These are phyloP conservation scores for Pisolithus microcarpus DNA, from an alignment of 768 basidiomycete genomes.

Conservation along the genomic window DNA sequence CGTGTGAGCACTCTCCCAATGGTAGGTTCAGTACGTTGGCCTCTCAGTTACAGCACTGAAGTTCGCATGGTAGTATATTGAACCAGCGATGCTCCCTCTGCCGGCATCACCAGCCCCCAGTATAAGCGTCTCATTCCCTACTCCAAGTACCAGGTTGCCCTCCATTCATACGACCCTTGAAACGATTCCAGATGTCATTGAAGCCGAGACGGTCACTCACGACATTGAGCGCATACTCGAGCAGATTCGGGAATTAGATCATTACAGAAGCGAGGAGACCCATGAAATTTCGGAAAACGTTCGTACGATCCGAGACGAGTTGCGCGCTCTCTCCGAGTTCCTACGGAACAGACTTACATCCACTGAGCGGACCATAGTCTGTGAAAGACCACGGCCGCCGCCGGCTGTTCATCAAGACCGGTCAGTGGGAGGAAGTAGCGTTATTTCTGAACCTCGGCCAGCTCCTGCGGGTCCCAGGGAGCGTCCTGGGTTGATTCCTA, in stretches of 20 bases:
- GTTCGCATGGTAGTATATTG: constrained; percentile 17
- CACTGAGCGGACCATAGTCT: constrained; percentile 10
- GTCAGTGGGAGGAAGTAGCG: constrained; percentile 39
- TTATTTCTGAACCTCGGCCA: constrained; percentile 28
- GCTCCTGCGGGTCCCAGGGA: constrained; percentile 21
- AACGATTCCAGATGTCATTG: constrained; percentile 35
- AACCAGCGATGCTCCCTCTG: constrained; percentile 27
- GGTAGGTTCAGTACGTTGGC: constrained; percentile 26
- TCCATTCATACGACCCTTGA: constrained; percentile 42
- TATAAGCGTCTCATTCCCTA: constrained; percentile 43
- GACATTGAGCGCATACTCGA: constrained; percentile 46
- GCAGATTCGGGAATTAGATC: constrained; percentile 58
- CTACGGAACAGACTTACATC: constrained; percentile 35
- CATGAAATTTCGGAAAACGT: constrained; percentile 61
- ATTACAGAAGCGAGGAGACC: constrained; percentile 54
- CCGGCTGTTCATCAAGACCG: constrained; percentile 29
- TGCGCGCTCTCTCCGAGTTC: constrained; percentile 55
- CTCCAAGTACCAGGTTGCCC: constrained; percentile 40
- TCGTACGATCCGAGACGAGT: constrained; percentile 59
- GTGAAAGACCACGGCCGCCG: constrained; percentile 6
- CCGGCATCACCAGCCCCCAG: constrained; percentile 29
- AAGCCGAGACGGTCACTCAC: constrained; percentile 41
- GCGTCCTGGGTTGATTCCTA: constrained; percentile 22
- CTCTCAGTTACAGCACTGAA: background rate
- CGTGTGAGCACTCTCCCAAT: constrained; percentile 21